Percentiles rank a stretch among this genome's conserved stretches.
Conservation (phyloP, 2,329 filamentous ascomycete species). For the Fusarium sororula region DNA sequence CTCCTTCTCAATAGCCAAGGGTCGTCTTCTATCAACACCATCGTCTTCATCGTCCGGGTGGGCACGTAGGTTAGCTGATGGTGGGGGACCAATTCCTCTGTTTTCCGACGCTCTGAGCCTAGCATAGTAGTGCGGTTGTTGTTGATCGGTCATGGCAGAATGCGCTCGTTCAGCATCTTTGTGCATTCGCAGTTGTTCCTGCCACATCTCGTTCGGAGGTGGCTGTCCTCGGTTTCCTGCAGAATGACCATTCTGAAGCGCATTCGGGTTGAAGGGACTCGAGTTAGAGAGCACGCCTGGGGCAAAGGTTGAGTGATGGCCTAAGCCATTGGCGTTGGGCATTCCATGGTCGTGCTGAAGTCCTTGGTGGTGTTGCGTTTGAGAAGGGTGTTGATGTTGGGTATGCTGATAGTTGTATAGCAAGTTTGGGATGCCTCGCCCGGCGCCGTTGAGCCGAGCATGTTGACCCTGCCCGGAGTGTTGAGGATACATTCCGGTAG, state of each 20-base stretch:
- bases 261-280: slow-evolving; percentile 65
- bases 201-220: slow-evolving; percentile 78
- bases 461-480: slow-evolving; percentile 72
- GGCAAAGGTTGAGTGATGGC: slow-evolving; percentile 52
- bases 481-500: slow-evolving; percentile 76
- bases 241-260: slow-evolving; percentile 66
- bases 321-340: slow-evolving; percentile 63
- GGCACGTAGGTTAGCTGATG: slow-evolving; percentile 58
- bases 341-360: slow-evolving; percentile 67
- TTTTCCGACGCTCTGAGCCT: slow-evolving; percentile 76
- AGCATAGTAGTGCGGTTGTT: slow-evolving; percentile 76
- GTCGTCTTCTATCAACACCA: slow-evolving; percentile 65
- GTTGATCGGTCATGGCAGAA: slow-evolving; percentile 74
- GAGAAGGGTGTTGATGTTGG: slow-evolving; percentile 69
- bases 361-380: slow-evolving; percentile 70
- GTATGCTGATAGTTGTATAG: slow-evolving; percentile 75
- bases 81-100: slow-evolving; percentile 68
- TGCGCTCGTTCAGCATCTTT: slow-evolving; percentile 79
- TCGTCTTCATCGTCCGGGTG: slow-evolving; percentile 63
- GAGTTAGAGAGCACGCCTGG: slow-evolving; percentile 67
- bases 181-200: slow-evolving; percentile 82
- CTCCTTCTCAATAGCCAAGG: slow-evolving; percentile 72
- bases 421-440: slow-evolving; percentile 68
- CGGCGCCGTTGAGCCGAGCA: slow-evolving; percentile 73
- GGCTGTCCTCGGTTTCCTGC: slow-evolving; percentile 59